Evolutionary conservation across 1,139 yeast species (phyloP), one percentile per base, ranked within the genome.

Genomic region (Candida labiduridarum): DNA sequence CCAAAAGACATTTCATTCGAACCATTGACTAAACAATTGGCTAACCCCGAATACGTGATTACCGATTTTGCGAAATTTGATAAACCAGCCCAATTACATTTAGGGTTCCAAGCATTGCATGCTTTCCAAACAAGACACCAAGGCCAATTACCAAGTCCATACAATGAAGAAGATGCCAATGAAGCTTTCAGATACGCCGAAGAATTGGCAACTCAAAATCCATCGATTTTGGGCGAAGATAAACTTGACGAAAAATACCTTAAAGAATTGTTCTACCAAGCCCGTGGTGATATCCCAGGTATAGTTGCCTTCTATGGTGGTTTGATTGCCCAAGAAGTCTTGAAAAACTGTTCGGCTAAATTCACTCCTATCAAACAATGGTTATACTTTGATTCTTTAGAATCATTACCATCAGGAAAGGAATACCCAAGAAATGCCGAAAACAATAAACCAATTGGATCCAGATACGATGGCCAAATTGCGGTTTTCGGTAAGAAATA

Each of bases 11-110:
- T 87, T 39, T 67, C 78, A 3, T 95, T 88, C 68, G 79, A 87
- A 66, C 71, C 88, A 11, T 78, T 94, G 54, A 63, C 71, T 46
- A 75, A 80, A 48, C 96, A 89, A 65, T 71, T 94, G 57, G 67
- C 70, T 19, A 70, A 75, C n/a, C 99, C 99, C 1, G 97, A 90
- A 62, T 87, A 75, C 61, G 68, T 89, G 43, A 77, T 82, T 53
- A 84, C 97, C 9, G 99, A 94, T 67, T 94, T 83, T 67, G 97
- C 97, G 55, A 94, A 94, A 68, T 87, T 92, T 61, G 97, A 90
- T 62, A 86, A 96, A 64, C 94, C 97, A 14, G 80, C 86, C 25
- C 97, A 89, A 69, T 80, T 88, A 55, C 99, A 95, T 66, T 69
- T 92, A 57, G 99, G 95, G 4, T 91, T 91, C 79, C 90, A 89